Base-by-base conservation (phyloP, 2,329 filamentous ascomycete species). In the Onygenales sp. region DNA sequence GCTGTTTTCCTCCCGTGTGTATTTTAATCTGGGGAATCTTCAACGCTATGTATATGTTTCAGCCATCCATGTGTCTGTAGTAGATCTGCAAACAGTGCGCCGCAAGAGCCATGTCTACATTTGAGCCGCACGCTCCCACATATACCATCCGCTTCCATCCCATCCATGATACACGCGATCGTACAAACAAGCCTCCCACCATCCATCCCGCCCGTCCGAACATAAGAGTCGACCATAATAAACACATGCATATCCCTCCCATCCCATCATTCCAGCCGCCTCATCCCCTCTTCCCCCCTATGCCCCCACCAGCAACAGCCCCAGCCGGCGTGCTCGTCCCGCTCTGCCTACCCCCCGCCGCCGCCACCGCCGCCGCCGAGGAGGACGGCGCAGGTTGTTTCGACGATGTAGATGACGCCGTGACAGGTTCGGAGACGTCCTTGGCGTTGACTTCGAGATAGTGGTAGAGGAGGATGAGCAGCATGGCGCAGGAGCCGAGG, bases 391-490 rank as follows among this genome's bases (percentile, higher is more conserved):
- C n/a, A n/a, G 31, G 2, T 10, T 32, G 5, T 17, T 45, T 43
- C 8, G 38, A n/a, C 17, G 21, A 38, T 10, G 13, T 36, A 35
- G 35, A 5, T 32, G 14, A 41, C 2, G 43, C 7, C 17, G 32
- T 31, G 9, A 54, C 35, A 11, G 57, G 54, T 2, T 57, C 46
- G 7, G 64, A 60, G 43, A 75, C 72, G 55, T 85, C 79, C 60
- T 79, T 77, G n/a, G 89, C 82, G 67, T 98, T 97, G 75, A 95
- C 82, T 70, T 97, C 92, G 64, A 98, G 84, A 75, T 94, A 97
- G 72, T 97, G 90, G 74, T 98, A 97, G 32, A 95, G 74, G 33
- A 98, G 84, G 60, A 97, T 96, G 57, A 98, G 80, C 44, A 96
- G 77, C 88, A 97, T 92, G 58, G 92, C 84, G 42, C 85, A 81